Evolutionary conservation across 768 basidiomycete genomes (phyloP).

Genomic region (Galerina sulciceps): DNA sequence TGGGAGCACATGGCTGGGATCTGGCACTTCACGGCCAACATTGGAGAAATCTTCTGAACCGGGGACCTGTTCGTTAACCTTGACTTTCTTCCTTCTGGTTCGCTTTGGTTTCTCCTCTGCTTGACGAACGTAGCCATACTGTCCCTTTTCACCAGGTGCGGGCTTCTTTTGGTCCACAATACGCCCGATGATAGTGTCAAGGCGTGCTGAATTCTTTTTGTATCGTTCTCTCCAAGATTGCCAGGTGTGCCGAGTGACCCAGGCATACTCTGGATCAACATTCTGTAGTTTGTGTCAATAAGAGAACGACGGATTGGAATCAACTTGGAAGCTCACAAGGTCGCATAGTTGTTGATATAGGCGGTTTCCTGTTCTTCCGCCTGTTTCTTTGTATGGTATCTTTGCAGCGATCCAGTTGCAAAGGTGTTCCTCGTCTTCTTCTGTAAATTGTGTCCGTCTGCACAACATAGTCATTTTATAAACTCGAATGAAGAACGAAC

Average conservation of each 20-base stretch:
- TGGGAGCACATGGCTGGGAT: constrained; percentile 5
- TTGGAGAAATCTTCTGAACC: constrained; percentile 17
- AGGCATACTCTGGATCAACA: constrained; percentile 71
- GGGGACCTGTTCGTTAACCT: constrained; percentile 26
- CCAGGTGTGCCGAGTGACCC: constrained; percentile 87
- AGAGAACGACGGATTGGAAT: background rate
- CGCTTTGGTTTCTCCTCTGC: constrained; percentile 71
- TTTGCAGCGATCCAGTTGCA: constrained; percentile 82
- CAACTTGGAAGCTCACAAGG: constrained; percentile 46
- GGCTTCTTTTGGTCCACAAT: constrained; percentile 77
- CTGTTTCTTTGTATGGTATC: constrained; percentile 83
- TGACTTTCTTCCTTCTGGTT: constrained; percentile 50
- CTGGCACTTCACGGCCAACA: background rate
- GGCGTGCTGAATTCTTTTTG: constrained; percentile 76
- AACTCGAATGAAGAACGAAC: background rate
- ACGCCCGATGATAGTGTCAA: constrained; percentile 64
- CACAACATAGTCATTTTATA: background rate
- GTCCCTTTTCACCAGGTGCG: constrained; percentile 73
- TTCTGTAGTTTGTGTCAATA: constrained; percentile 39
- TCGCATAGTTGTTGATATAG: constrained; percentile 84
- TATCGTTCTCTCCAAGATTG: constrained; percentile 90
- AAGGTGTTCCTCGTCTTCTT: constrained; percentile 75
- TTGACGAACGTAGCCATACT: constrained; percentile 81
- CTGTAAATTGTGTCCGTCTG: constrained; percentile 80
- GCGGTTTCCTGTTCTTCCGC: constrained; percentile 81